phyloP scores from a whole-genome alignment of 2,329 filamentous ascomycete species.

The Colletotrichum siamense region DNA sequence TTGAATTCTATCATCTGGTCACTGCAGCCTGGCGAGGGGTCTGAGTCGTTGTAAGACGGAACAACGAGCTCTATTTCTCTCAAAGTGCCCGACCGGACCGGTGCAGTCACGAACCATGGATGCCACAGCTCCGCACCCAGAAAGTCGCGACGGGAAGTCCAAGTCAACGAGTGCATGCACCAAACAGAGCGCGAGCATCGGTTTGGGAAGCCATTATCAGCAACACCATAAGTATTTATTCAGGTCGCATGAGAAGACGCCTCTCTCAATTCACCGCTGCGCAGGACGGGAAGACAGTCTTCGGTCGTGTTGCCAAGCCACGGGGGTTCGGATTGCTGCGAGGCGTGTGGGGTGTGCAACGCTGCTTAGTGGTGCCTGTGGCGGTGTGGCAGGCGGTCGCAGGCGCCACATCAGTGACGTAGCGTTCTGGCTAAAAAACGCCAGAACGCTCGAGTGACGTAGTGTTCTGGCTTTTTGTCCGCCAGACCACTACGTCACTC shows the following conservation, averaged over 20 bases:
- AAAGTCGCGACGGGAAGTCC: not conserved
- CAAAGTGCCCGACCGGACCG: not conserved
- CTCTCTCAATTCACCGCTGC: not conserved
- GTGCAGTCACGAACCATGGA: not conserved
- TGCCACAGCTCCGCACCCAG: not conserved
- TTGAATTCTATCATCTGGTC: not conserved
- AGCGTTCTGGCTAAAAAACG: not conserved
- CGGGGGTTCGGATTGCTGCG: not conserved
- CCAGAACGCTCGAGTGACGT: not conserved
- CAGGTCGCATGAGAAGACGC: not conserved
- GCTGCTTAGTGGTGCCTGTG: not conserved
- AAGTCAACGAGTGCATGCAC: not conserved
- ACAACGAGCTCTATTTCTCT: not conserved
- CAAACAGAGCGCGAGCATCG: not conserved
- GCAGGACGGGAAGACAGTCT: not conserved
- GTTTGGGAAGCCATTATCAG: not conserved
- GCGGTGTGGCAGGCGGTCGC: not conserved
- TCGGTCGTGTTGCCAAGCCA: not conserved
- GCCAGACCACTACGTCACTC: not conserved
- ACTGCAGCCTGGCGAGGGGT: not conserved
- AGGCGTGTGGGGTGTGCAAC: not conserved
- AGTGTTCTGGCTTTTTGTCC: too few species aligned
- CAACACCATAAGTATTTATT: not conserved
- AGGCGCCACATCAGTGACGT: not conserved
- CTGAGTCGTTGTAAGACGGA: not conserved